Evolutionary conservation across 805 yeast genomes (phyloP), one percentile per base, ranked within the genome.

Genomic region (Kazachstania kunashirensis): DNA sequence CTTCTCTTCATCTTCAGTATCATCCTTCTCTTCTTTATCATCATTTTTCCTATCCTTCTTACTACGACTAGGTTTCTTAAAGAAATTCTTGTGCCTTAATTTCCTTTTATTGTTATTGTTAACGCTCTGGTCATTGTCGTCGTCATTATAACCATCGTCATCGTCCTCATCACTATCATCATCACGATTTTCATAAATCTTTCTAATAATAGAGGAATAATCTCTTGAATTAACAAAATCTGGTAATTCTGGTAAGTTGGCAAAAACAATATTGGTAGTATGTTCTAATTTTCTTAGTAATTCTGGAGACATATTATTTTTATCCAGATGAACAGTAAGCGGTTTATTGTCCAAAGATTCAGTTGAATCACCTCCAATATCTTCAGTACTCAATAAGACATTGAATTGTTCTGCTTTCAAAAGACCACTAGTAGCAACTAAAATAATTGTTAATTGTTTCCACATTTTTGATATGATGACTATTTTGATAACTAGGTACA

Each of bases 191-290:
- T 33, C 31, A 17, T 41, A 32, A 8, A 31, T 6, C 13, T 33
- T 36, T 18, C 33, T 34, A 12, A 30, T 18, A 10, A 29, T 20
- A 5, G 41, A 25, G 24, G 40, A 45, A 20, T 49, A 52, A 28
- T 52, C 53, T 12, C 41, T 47, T 3, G 42, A 24, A 16, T 47
- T 53, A 19, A 53, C 43, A 39, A 54, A 54, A 36, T 52, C 52
- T 15, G 57, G 59, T 27, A 47, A 24, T 6, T 44, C 51, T n/a
- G 53, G 53, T 14, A 51, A 34, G 40, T 50, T 51, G 23, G 53
- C 47, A 42, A 54, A 45, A 2, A 52, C 44, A 37, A 52, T 44
- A 36, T 51, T 53, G 0, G 57, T 48, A 17, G 50, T 42, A 10
- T 37, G 41, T 31, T 44, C 39, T 31, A 54, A 31, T 24, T 44